Percentiles rank a stretch among this genome's conserved stretches.
phyloP scores from a whole-genome alignment of 176 grass and related monocot genomes.

The Aegilops tauschii region DNA sequence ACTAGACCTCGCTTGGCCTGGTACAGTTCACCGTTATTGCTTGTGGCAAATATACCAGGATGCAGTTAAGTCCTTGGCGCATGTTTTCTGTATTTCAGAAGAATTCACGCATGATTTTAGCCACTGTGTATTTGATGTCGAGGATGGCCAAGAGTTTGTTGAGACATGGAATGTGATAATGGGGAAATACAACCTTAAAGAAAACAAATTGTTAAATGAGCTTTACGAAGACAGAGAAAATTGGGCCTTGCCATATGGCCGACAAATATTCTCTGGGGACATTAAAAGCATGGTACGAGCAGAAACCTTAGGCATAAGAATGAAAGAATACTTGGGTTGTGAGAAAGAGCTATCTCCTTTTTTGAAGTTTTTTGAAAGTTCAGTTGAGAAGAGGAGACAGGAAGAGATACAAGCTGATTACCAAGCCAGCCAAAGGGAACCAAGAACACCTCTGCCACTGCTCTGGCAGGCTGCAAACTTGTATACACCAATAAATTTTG shows the following conservation, averaged over 20 bases:
- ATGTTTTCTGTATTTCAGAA: slow-evolving; percentile 48
- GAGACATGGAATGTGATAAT: slow-evolving; percentile 72
- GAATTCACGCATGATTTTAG: slow-evolving; percentile 60
- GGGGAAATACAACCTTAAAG: slow-evolving; percentile 70
- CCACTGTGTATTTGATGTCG: slow-evolving; percentile 69
- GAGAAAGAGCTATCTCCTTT: slow-evolving; percentile 53
- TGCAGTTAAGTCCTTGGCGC: slow-evolving; percentile 47
- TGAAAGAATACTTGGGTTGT: slow-evolving; percentile 45
- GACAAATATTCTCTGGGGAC: slow-evolving; percentile 59
- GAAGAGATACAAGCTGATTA: slow-evolving; percentile 80
- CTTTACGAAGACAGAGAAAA: slow-evolving; percentile 74
- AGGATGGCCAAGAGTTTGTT: slow-evolving; percentile 75
- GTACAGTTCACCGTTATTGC: slow-evolving; percentile 53
- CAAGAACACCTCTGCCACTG: slow-evolving; percentile 50
- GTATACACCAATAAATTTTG: slow-evolving; percentile 64
- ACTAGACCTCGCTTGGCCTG: slow-evolving; percentile 58
- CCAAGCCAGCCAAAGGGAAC: slow-evolving; percentile 53
- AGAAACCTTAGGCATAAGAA: slow-evolving; percentile 46
- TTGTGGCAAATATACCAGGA: slow-evolving; percentile 84
- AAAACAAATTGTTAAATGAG: slow-evolving; percentile 56
- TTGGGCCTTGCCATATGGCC: slow-evolving; percentile 61
- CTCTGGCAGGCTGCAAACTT: slow-evolving; percentile 81
- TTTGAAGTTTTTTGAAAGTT: slow-evolving; percentile 51
- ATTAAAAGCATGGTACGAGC: slow-evolving; percentile 57
- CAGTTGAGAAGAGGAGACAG: slow-evolving; percentile 55